phyloP scores from a whole-genome alignment of 176 grass and related monocot genomes.

The Themeda triandra region DNA sequence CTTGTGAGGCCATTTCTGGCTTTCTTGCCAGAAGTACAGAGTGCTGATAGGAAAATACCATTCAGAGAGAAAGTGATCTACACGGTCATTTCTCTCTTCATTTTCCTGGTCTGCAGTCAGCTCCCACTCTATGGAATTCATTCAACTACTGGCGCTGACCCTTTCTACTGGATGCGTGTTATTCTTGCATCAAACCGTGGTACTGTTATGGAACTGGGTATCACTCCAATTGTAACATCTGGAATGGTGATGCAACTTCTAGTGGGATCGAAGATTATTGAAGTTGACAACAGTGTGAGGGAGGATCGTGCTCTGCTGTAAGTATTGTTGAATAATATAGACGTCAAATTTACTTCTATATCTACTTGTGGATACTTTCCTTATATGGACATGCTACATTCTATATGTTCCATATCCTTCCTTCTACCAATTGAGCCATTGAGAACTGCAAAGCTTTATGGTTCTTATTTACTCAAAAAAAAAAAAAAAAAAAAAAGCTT shows the following conservation, averaged over 20 bases:
- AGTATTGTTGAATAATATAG: slow-evolving; percentile 24
- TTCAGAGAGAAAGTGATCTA: slow-evolving; percentile 81
- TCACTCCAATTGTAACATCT: slow-evolving; percentile 77
- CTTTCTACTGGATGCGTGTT: slow-evolving; percentile 89
- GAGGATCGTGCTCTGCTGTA: slow-evolving; percentile 77
- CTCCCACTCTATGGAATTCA: slow-evolving; percentile 78
- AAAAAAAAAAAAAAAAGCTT: no score
- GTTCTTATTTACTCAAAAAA: no score
- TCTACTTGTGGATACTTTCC: not conserved
- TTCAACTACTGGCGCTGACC: slow-evolving; percentile 69
- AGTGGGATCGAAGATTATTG: slow-evolving; percentile 73
- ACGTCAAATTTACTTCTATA: not conserved
- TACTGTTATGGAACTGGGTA: slow-evolving; percentile 84
- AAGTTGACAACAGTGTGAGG: slow-evolving; percentile 78
- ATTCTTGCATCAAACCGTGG: slow-evolving; percentile 82
- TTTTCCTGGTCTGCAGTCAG: slow-evolving; percentile 79
- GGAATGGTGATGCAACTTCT: slow-evolving; percentile 77
- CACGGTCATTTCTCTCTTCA: slow-evolving; percentile 75
- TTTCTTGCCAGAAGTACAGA: slow-evolving; percentile 79
- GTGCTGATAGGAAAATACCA: slow-evolving; percentile 72
- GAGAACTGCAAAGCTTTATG: not conserved
- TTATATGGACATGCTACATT: not conserved
- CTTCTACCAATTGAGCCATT: not conserved
- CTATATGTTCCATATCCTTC: not conserved
- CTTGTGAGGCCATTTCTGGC: slow-evolving; percentile 76